phyloP scores from a whole-genome alignment of 345 rosid species.

The Syzygium oleosum region DNA sequence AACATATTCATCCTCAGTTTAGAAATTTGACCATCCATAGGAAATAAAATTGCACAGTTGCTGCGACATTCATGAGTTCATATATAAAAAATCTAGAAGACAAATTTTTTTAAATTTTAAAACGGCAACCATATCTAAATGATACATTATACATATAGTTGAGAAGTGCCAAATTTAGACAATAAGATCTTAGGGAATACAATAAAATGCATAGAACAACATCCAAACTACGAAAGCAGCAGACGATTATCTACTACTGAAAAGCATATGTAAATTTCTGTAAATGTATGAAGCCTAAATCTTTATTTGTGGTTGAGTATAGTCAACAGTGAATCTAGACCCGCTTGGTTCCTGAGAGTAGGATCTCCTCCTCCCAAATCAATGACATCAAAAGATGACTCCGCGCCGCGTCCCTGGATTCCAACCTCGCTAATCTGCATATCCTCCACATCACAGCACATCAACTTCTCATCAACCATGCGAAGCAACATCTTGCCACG shows the following conservation, averaged over 20 bases:
- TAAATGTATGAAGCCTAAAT: not conserved
- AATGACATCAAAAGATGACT: not conserved
- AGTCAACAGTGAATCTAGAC: not conserved
- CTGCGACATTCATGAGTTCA: not conserved
- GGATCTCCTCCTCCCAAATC: not conserved
- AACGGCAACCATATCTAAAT: not conserved
- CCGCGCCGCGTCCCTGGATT: not conserved
- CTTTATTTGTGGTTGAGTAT: not conserved
- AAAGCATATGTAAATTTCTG: not conserved
- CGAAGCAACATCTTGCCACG: not conserved
- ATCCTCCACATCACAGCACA: not conserved
- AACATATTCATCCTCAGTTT: no score
- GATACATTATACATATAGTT: not conserved
- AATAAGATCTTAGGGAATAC: not conserved
- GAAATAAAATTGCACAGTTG: not conserved
- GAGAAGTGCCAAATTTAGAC: not conserved
- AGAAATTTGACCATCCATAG: not conserved
- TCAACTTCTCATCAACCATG: not conserved
- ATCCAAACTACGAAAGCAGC: not conserved
- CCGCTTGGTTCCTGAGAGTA: not conserved
- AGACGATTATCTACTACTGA: not conserved
- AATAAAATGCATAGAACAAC: not conserved
- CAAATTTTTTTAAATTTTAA: no score
- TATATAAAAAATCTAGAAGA: no score
- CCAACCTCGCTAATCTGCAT: not conserved